phyloP scores from a whole-genome alignment of 1,139 yeast species.

The Saccharomyces uvarum region DNA sequence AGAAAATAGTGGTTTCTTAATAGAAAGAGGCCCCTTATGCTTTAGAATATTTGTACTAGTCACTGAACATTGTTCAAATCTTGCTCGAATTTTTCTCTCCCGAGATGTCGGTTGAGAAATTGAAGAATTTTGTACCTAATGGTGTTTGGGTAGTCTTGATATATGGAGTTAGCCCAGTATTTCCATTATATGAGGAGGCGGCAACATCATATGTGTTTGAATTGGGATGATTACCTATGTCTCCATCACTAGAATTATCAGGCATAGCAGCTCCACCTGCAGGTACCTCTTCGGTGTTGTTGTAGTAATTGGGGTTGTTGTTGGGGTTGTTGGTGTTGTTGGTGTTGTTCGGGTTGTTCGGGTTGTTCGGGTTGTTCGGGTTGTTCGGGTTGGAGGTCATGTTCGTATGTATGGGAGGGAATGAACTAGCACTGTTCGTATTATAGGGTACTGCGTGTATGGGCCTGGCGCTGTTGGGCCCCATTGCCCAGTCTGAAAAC shows the following conservation, averaged over 20 bases:
- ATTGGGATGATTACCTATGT: background rate
- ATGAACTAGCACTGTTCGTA: background rate
- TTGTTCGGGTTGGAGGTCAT: background rate
- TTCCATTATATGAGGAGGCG: constrained; percentile 15
- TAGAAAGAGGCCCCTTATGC: background rate
- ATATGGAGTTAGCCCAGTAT: constrained; percentile 30
- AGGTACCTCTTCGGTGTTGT: constrained; percentile 4
- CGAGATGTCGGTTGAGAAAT: constrained; percentile 19
- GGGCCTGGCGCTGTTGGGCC: constrained; percentile 5
- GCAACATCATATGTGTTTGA: constrained; percentile 6
- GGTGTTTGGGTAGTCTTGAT: constrained; percentile 27
- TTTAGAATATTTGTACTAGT: background rate
- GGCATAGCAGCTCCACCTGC: background rate
- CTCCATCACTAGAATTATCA: background rate
- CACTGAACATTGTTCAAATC: background rate
- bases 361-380: background rate
- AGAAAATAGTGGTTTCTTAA: background rate
- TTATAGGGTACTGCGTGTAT: background rate
- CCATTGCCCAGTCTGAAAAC: constrained; percentile 31
- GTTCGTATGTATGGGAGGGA: background rate
- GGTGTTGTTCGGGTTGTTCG: background rate
- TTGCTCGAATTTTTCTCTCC: constrained; percentile 7
- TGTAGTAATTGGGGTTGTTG: constrained; percentile 1
- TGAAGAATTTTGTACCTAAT: constrained; percentile 24
- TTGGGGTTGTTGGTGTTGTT: constrained; percentile 1